Percentiles rank a stretch among this genome's conserved stretches.
Conservation (phyloP, 1,284 basidiomycete species). For the Boletus smithii region DNA sequence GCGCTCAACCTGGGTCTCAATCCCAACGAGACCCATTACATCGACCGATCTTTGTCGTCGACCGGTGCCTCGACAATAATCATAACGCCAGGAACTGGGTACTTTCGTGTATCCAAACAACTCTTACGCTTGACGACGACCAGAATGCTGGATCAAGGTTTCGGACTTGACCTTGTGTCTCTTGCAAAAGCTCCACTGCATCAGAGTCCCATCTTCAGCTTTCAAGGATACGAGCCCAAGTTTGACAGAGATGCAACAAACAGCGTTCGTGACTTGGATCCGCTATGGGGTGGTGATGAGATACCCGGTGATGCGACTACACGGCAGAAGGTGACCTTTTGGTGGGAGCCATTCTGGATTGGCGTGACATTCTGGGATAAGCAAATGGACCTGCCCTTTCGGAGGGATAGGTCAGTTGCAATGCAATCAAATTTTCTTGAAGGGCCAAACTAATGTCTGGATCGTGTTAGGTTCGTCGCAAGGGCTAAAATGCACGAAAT, state of each 20-base stretch:
- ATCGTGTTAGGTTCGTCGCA: conserved; percentile 67
- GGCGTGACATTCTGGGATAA: conserved; percentile 79
- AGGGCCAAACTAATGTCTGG: neutral
- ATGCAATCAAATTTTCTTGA: neutral
- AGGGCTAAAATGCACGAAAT: conserved; percentile 94
- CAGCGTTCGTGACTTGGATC: conserved; percentile 58
- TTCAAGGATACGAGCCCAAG: conserved; percentile 56
- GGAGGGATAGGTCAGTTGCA: conserved; percentile 65
- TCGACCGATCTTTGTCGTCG: conserved; percentile 92
- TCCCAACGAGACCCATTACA: conserved; percentile 92
- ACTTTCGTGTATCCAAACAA: conserved; percentile 89
- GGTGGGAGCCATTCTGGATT: conserved; percentile 88
- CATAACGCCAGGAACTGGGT: conserved; percentile 92
- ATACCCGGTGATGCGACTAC: conserved; percentile 35
- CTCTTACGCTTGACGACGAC: conserved; percentile 91
- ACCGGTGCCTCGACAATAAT: conserved; percentile 86
- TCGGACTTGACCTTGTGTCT: conserved; percentile 86
- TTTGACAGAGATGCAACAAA: conserved; percentile 44
- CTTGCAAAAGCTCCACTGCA: conserved; percentile 93
- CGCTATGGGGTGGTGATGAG: conserved; percentile 78
- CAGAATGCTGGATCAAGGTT: conserved; percentile 93
- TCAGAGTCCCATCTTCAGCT: conserved; percentile 87
- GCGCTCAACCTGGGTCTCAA: conserved; percentile 92
- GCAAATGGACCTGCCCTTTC: conserved; percentile 84
- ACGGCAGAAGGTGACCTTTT: conserved; percentile 56